Base-by-base conservation (phyloP, 2,329 filamentous ascomycete species). In the Alternaria sp. region DNA sequence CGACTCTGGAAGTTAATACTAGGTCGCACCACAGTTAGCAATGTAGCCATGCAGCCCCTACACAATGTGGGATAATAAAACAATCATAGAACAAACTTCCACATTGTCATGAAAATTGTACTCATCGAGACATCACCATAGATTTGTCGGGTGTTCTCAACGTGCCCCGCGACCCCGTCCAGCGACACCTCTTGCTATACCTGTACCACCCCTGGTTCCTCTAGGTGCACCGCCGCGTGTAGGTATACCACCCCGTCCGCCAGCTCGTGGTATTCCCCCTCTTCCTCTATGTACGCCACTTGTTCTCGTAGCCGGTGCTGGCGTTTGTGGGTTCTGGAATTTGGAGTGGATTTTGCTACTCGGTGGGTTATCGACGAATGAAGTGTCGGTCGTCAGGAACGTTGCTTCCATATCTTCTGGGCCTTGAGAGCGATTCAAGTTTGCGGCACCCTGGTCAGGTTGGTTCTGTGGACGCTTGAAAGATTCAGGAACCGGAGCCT, bases 361-460 rank as follows among this genome's bases (percentile, higher is more conserved):
- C 5, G 86, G 86, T 8, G 93, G 94, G 72, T 97, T 92, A 32
- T 97, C 93, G 59, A 97, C 89, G 75, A 97, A 97, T 2, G 92
- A 93, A 6, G 91, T 96, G 76, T 97, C 93, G 11, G 93, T 97
- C 23, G 94, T 97, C 90, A 97, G 88, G 74, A 97, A 97, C 1
- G 94, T 97, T 55, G 91, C 91, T 71, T 97, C 94, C 15, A 82
- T 82, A 69, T 90, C 88, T 8, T 77, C 76, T 6, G 67, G 68
- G 10, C 69, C 72, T 49, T 72, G 71, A 1, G 74, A 75, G 40
- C 61, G 56, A 43, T 70, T 72, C 8, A 75, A 52, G 11, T 67
- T 67, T 2, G 71, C 58, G 19, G 70, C 67, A 11, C 69, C 65
- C 21, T 68, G 65, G 25, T 74, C 70, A 30, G 72, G 66, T 55